These are phyloP conservation scores for Elsinoe arachidis DNA, from an alignment of 2,329 filamentous ascomycete species.

Conservation along the genomic window DNA sequence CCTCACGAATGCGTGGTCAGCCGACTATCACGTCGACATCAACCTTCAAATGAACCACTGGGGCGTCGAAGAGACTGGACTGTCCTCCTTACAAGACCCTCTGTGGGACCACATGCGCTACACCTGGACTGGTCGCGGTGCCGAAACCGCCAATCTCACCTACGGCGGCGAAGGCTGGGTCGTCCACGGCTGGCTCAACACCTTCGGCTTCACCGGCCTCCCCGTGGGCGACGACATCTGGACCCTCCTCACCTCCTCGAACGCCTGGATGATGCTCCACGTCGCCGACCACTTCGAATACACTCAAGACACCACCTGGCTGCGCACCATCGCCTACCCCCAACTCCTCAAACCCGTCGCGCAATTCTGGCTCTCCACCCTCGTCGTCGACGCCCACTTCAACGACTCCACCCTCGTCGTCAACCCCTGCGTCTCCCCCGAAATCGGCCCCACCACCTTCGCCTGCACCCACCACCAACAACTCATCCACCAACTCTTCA, in stretches of 20 bases:
- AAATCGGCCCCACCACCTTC: slow-evolving; percentile 45
- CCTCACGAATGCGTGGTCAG: slow-evolving; percentile 41
- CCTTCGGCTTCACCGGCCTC: slow-evolving; percentile 49
- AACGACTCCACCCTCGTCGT: slow-evolving; percentile 47
- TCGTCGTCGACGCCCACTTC: slow-evolving; percentile 43
- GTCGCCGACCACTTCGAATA: slow-evolving; percentile 52
- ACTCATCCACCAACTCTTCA: slow-evolving; percentile 36
- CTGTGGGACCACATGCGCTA: slow-evolving; percentile 47
- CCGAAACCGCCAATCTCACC: slow-evolving; percentile 44
- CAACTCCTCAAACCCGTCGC: slow-evolving; percentile 44
- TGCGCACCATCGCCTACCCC: slow-evolving; percentile 40
- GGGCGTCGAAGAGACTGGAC: slow-evolving; percentile 45
- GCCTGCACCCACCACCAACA: slow-evolving; percentile 49
- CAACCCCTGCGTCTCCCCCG: slow-evolving; percentile 52
- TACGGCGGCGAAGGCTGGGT: slow-evolving; percentile 51
- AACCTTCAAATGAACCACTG: slow-evolving; percentile 57
- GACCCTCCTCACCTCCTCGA: slow-evolving; percentile 38
- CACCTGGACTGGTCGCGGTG: slow-evolving; percentile 47
- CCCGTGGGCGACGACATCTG: slow-evolving; percentile 36
- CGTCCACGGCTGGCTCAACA: slow-evolving; percentile 50
- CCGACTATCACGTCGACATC: slow-evolving; percentile 51
- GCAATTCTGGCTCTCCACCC: slow-evolving; percentile 48
- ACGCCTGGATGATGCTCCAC: slow-evolving; percentile 54
- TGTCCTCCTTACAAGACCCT: slow-evolving; percentile 37
- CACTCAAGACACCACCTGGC: slow-evolving; percentile 40